Base-by-base conservation (phyloP, 495 filamentous ascomycete species). In the Trichoderma parareesei region DNA sequence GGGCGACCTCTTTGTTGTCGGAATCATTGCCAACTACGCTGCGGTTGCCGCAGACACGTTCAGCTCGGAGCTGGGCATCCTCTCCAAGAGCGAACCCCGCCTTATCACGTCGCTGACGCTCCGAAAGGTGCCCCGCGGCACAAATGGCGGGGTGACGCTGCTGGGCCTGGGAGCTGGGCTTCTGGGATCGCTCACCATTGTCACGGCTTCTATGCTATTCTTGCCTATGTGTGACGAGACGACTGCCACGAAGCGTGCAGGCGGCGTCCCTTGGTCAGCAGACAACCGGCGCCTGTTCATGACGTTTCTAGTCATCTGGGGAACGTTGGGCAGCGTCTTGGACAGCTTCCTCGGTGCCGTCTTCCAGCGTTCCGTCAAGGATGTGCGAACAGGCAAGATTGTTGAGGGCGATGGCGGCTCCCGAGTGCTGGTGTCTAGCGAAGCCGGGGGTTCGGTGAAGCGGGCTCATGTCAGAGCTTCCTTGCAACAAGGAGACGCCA, bases 21-120 rank as follows among this genome's bases (percentile, higher is more conserved):
- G 84, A 7, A 81, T 87, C 63, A 80, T 88, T 57, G 79, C 82
- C 40, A 90, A 98, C 77, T 98, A 98, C 67, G 94, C 91, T 41
- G 90, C 91, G 35, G 90, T 93, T 27, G 87, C 92, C 13, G 89
- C 94, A 38, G 94, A 98, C 72, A 98, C 94, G 5, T 95, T 96
- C 75, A 92, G 89, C 64, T 97, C 93, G 13, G 94, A 98, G 75
- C 85, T 98, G 14, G 94, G 94, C 7, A 98, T 98, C 60, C 82
- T 98, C 18, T 88, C 92, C 18, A 86, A 82, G 66, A 82, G 81
- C 33, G 76, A 81, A 44, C 94, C 94, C 0, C 83, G 91, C 18
- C 84, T 98, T n/a, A 92, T 98, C 64, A 96, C 91, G 5, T 91
- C 91, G 37, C 83, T 83, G 33, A 89, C 80, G 27, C 76, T 93